phyloP scores from a whole-genome alignment of 148 eudicot genomes.

The Suaeda aralocaspica region DNA sequence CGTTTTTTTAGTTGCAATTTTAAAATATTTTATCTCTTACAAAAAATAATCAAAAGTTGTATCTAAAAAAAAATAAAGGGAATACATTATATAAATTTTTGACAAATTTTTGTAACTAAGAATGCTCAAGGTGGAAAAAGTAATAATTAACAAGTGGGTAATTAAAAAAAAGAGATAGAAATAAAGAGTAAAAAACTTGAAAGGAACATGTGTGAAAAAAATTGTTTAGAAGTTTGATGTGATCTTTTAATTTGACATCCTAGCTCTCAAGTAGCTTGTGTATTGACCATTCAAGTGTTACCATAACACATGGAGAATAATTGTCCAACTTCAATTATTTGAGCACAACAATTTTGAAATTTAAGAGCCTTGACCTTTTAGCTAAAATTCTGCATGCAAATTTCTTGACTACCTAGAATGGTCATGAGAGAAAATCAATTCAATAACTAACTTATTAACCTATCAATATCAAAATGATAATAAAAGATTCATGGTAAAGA shows the following conservation, averaged over 20 bases:
- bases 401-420: neutral
- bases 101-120: too few relatives aligned
- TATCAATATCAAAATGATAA: neutral
- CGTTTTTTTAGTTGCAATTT: too few relatives aligned
- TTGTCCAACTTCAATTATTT: slow-evolving; percentile 1
- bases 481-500: too few relatives aligned
- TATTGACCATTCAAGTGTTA: neutral
- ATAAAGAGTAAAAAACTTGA: too few relatives aligned
- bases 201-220: too few relatives aligned
- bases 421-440: neutral
- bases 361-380: neutral
- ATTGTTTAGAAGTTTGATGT: neutral
- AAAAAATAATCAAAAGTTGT: too few relatives aligned
- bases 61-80: too few relatives aligned
- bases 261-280: neutral
- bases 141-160: too few relatives aligned
- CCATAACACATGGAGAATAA: neutral
- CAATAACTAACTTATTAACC: neutral
- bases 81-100: too few relatives aligned
- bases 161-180: too few relatives aligned
- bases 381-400: neutral
- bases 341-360: slow-evolving; percentile 13
- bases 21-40: too few relatives aligned
- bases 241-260: neutral
- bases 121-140: too few relatives aligned